A percentile compares a stretch with the other conserved stretches of the same genome.
These are phyloP conservation scores for Alternaria metachromatica DNA, from an alignment of 2,329 filamentous ascomycete genomes.

Conservation along the genomic window DNA sequence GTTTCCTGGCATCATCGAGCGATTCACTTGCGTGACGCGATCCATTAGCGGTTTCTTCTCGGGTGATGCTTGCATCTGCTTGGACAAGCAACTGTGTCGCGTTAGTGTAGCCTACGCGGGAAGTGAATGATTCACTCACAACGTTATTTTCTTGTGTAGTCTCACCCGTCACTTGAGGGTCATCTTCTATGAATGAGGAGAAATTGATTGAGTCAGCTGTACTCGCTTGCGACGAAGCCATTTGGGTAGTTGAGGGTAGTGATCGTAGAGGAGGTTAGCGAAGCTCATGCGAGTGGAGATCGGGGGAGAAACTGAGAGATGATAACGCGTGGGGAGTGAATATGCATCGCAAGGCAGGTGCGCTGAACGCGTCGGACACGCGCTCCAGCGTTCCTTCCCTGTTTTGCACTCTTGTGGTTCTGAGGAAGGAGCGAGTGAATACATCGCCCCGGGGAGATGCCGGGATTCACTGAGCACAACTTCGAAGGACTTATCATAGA, in stretches of 20 bases:
- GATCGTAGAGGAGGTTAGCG: not conserved
- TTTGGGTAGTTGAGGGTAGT: not conserved
- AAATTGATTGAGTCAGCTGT: not conserved
- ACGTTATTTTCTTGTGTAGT: not conserved
- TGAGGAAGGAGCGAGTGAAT: not conserved
- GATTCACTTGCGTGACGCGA: not conserved
- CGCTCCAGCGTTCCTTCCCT: slow-evolving; percentile 13
- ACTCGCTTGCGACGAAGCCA: not conserved
- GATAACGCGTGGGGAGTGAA: not conserved
- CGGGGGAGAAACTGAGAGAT: not conserved
- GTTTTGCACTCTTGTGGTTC: not conserved
- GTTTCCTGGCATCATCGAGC: not conserved
- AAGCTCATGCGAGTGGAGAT: not conserved
- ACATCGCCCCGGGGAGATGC: not conserved
- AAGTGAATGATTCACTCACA: not conserved
- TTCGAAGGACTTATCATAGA: not conserved
- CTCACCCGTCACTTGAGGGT: not conserved
- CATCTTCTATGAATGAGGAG: not conserved
- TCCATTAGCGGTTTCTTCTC: not conserved
- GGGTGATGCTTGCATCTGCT: not conserved
- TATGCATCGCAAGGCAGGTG: not conserved
- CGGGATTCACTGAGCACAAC: not conserved
- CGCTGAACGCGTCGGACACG: not conserved
- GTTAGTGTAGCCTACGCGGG: not conserved
- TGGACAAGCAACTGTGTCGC: not conserved